Conservation (phyloP, 352 stramenopile species). For the Phytophthora boehmeriae region DNA sequence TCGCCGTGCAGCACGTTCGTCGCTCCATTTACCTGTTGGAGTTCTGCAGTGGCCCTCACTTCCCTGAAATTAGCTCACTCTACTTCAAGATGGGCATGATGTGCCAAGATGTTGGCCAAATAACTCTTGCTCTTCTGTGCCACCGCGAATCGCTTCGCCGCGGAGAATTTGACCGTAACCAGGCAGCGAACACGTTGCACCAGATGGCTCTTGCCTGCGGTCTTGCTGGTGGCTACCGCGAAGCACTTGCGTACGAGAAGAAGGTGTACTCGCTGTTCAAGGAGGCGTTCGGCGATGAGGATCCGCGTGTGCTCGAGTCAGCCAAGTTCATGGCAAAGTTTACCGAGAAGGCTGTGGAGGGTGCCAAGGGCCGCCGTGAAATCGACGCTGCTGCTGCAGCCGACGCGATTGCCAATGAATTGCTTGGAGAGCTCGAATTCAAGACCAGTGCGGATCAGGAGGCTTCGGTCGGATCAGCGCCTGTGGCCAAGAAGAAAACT, state of each 20-base stretch:
- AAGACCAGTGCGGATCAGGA: constrained; percentile 45
- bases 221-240: constrained; percentile 79
- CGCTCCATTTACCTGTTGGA: constrained; percentile 94
- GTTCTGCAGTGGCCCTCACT: constrained; percentile 89
- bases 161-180: constrained; percentile 86
- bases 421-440: constrained; percentile 79
- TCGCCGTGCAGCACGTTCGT: constrained; percentile 89
- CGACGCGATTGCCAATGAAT: constrained; percentile 77
- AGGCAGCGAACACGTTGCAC: constrained; percentile 88
- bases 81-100: constrained; percentile 95
- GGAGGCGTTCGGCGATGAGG: constrained; percentile 81
- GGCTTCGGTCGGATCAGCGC: constrained; percentile 24
- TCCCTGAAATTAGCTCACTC: constrained; percentile 88
- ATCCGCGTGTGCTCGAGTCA: constrained; percentile 81
- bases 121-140: constrained; percentile 87
- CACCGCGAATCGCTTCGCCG: constrained; percentile 88
- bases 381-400: constrained; percentile 77
- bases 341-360: constrained; percentile 88
- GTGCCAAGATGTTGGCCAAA: constrained; percentile 91
- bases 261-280: constrained; percentile 87
- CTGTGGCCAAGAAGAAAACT: constrained; percentile 64
- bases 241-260: constrained; percentile 91
- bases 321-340: constrained; percentile 87
- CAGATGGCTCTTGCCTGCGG: constrained; percentile 87
- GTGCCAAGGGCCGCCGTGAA: constrained; percentile 78